Conservation (phyloP, 1,284 basidiomycete genomes). For the Ceratobasidium sp. region DNA sequence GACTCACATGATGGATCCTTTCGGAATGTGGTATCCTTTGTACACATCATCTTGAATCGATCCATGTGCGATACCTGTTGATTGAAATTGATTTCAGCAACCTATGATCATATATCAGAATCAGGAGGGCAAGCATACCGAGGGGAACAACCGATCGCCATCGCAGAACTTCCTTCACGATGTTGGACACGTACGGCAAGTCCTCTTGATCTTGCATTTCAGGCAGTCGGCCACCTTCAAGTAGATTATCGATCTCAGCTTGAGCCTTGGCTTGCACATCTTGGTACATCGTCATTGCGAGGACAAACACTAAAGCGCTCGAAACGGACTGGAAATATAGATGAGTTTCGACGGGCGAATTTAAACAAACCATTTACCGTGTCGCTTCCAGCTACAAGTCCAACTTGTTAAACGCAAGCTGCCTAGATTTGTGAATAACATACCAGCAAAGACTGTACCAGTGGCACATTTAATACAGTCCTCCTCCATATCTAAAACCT, state of each 20-base stretch:
- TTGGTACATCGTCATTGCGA: conserved; percentile 17
- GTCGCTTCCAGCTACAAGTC: background rate
- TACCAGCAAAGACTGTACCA: conserved; percentile 10
- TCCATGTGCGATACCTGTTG: background rate
- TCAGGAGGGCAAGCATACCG: conserved; percentile 40
- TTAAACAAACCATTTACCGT: background rate
- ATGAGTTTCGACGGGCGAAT: background rate
- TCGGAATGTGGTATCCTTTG: background rate
- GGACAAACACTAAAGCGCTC: background rate
- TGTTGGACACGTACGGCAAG: conserved; percentile 5
- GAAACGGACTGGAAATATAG: background rate
- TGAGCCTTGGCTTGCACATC: conserved; percentile 28
- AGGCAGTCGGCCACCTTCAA: conserved; percentile 2
- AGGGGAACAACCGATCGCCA: conserved; percentile 51
- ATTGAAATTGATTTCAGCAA: background rate
- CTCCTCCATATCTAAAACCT: background rate
- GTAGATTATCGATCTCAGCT: conserved; percentile 18
- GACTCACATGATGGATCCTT: conserved; percentile 6
- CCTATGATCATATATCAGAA: too few species aligned
- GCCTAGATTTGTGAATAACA: background rate
- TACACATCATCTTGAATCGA: conserved; percentile 8
- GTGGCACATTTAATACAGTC: conserved; percentile 14
- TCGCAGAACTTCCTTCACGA: conserved; percentile 65
- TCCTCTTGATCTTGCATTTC: conserved; percentile 8
- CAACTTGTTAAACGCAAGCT: background rate